phyloP scores from a whole-genome alignment of 1,139 yeast species.

The Yamadazyma friedrichii region DNA sequence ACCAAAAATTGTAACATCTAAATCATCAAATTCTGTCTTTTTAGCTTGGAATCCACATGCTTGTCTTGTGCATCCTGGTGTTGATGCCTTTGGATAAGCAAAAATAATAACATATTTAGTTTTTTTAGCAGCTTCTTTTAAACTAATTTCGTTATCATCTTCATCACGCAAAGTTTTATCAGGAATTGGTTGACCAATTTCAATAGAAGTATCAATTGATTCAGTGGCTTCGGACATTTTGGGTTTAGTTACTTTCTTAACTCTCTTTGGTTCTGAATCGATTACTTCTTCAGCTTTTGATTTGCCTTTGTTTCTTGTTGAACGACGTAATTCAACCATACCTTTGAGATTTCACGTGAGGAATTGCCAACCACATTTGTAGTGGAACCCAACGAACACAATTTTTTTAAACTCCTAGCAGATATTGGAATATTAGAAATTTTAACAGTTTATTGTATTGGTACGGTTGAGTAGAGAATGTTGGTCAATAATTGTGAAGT shows the following conservation, averaged over 20 bases:
- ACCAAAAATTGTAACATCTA: conserved; percentile 58
- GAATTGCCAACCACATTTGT: background rate
- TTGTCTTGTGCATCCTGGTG: conserved; percentile 95
- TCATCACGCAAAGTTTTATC: conserved; percentile 62
- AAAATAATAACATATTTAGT: conserved; percentile 60
- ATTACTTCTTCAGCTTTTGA: conserved; percentile 14
- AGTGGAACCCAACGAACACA: conserved; percentile 1
- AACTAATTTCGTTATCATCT: conserved; percentile 57
- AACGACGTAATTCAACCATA: conserved; percentile 56
- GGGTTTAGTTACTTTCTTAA: conserved; percentile 6
- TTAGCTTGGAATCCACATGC: conserved; percentile 84
- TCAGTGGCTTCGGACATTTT: conserved; percentile 8
- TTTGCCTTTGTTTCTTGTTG: conserved; percentile 34
- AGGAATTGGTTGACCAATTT: conserved; percentile 72
- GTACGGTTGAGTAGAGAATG: no score
- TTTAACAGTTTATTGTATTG: no score
- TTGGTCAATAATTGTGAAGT: no score
- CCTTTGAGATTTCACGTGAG: conserved; percentile 5
- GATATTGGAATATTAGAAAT: no score
- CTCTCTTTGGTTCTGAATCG: conserved; percentile 5
- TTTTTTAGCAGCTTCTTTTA: conserved; percentile 46
- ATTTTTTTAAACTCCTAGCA: no score
- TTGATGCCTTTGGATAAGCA: conserved; percentile 88
- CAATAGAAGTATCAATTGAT: conserved; percentile 27
- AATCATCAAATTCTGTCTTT: conserved; percentile 50